Percentiles rank a stretch among this genome's conserved stretches.
Conservation (phyloP, 306 rosid genomes). For the Glycyrrhiza uralensis region DNA sequence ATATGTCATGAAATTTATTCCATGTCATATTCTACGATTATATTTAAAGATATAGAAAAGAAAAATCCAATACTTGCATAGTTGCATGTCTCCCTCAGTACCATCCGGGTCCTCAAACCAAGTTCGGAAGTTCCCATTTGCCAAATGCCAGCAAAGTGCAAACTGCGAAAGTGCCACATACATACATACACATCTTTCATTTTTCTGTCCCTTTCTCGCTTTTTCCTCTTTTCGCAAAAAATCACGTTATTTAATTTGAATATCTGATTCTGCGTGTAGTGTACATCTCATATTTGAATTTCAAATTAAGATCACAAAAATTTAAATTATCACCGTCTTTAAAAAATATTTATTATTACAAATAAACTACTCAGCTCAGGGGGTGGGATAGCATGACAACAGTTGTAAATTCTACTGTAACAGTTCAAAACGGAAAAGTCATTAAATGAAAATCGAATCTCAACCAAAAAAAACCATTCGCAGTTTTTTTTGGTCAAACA, state of each 20-base stretch:
- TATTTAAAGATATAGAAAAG: too few species aligned
- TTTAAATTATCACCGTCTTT: background rate
- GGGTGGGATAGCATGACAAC: background rate
- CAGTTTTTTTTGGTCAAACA: too few species aligned
- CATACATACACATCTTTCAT: background rate
- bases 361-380: background rate
- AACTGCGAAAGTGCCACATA: background rate
- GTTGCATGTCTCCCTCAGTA: too few species aligned
- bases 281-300: slow-evolving; percentile 13
- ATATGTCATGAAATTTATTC: too few species aligned
- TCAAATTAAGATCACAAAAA: background rate
- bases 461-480: too few species aligned
- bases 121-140: background rate
- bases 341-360: background rate
- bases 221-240: background rate
- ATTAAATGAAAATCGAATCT: slow-evolving; percentile 1
- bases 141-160: background rate
- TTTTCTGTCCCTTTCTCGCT: slow-evolving; percentile 8
- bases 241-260: slow-evolving; percentile 9
- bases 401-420: background rate
- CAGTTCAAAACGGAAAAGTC: background rate
- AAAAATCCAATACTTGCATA: too few species aligned
- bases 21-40: too few species aligned
- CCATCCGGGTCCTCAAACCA: background rate
- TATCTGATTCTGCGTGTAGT: background rate